Base-by-base conservation (phyloP, 345 rosid genomes). In the Cardiospermum halicacabum region DNA sequence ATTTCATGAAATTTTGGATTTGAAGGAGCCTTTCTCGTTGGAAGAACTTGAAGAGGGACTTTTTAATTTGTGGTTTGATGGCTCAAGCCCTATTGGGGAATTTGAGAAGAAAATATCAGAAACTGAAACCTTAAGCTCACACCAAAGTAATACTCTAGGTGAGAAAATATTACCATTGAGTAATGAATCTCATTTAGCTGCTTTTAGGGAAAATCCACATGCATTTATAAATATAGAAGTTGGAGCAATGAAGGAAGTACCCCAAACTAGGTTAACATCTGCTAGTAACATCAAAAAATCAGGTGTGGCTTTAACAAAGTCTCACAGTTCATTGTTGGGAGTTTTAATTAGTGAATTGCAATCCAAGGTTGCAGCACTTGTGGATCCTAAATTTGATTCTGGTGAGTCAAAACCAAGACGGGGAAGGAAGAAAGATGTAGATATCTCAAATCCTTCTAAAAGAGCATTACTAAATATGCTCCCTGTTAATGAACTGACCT, bases 321-420 rank as follows among this genome's bases (percentile, higher is more conserved):
- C 76, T 64, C 96, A 86, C 78, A 74, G 77, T 69, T 81, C 85
- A 10, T 77, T 94, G 64, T 75, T 94, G 73, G 77, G 74, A 66
- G 82, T 91, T 60, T 77, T 94, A 50, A 81, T 94, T 72, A 70
- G 80, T 73, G 99, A 94, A 84, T 78, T 94, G 69, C 99, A 87
- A 43, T 86, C 84, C n/a, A 94, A 83, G 86, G 95, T 89, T 71
- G 99, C 96, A 66, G 81, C 84, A 59, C 80, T 84, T 62, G 95
- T 89, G 58, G 89, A 94, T 83, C 97, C 89, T 74, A 91, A 78
- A 80, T 85, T 87, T 80, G 97, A 91, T 74, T 69, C 80, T 80
- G 95, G 96, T 69, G 99, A 91, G 65, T 71, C 62, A 7, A 84
- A 87, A 80, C 77, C 92, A 56, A 94, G 77, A 71, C 70, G 95